phyloP scores from a whole-genome alignment of 169 alveolate genomes.

The Plasmodium gallinaceum region DNA sequence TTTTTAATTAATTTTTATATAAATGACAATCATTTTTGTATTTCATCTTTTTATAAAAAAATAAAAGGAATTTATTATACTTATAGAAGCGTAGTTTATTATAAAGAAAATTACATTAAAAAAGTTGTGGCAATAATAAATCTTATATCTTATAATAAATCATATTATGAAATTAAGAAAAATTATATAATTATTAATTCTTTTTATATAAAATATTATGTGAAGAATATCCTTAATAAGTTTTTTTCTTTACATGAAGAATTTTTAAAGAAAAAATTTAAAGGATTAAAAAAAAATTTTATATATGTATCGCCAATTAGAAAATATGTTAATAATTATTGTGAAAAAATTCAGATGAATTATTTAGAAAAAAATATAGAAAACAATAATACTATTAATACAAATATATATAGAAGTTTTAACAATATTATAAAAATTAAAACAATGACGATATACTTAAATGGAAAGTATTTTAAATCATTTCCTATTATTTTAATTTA shows the following conservation, averaged over 20 bases:
- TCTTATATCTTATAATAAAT: constrained; percentile 40
- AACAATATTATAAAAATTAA: constrained; percentile 32
- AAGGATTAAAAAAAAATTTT: background rate
- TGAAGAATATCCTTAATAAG: constrained; percentile 38
- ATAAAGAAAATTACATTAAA: constrained; percentile 3
- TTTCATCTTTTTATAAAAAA: constrained; percentile 57
- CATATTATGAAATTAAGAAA: constrained; percentile 18
- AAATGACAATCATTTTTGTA: constrained; percentile 26
- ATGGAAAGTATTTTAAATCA: constrained; percentile 55
- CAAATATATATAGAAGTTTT: background rate
- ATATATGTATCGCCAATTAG: constrained; percentile 10
- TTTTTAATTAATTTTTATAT: constrained; percentile 48
- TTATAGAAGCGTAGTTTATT: constrained; percentile 44
- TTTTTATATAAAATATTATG: constrained; percentile 59
- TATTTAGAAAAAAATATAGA: background rate
- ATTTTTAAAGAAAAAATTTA: background rate
- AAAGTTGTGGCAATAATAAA: constrained; percentile 38
- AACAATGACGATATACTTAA: constrained; percentile 27
- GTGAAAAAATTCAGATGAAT: background rate
- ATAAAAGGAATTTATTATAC: constrained; percentile 46
- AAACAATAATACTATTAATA: background rate
- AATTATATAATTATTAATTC: constrained; percentile 15
- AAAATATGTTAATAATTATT: background rate
- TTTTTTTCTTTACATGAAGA: constrained; percentile 1
- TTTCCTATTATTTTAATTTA: constrained; percentile 49